A percentile compares a stretch with the other conserved stretches of the same genome.
Conservation (phyloP, 306 rosid genomes). For the Pyrus betulifolia region DNA sequence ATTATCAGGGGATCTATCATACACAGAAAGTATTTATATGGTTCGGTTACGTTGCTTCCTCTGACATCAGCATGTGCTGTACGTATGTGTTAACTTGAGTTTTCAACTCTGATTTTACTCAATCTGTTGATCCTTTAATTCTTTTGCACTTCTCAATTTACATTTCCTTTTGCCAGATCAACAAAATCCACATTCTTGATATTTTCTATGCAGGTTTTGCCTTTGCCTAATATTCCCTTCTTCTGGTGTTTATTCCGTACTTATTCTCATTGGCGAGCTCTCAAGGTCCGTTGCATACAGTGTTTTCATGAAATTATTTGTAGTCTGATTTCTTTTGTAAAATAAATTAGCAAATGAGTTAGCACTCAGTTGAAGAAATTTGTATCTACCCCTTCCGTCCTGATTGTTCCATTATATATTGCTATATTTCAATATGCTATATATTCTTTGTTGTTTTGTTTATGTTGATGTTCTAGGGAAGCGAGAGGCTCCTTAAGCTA, state of each 20-base stretch:
- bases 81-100: slow-evolving; percentile 35
- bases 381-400: not conserved
- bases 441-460: slow-evolving; percentile 12
- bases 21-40: slow-evolving; percentile 73
- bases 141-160: slow-evolving; percentile 4
- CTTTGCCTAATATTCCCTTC: slow-evolving; percentile 84
- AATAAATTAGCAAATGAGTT: not conserved
- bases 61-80: slow-evolving; percentile 63
- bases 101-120: not conserved
- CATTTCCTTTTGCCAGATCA: not conserved
- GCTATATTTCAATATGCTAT: not conserved
- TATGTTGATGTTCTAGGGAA: slow-evolving; percentile 50
- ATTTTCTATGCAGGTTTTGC: slow-evolving; percentile 58
- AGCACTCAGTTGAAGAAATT: not conserved
- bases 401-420: not conserved
- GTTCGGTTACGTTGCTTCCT: slow-evolving; percentile 67
- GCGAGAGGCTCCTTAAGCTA: slow-evolving; percentile 73
- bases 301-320: slow-evolving; percentile 9
- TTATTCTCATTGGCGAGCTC: slow-evolving; percentile 93
- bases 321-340: slow-evolving; percentile 1
- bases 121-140: not conserved
- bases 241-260: slow-evolving; percentile 81
- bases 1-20: slow-evolving; percentile 64
- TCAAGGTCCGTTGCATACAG: slow-evolving; percentile 45
- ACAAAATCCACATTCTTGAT: slow-evolving; percentile 3